A percentile compares a stretch with the other conserved stretches of the same genome.
Conservation (phyloP, 2,329 filamentous ascomycete species). For the Aspergillus transmontanensis region DNA sequence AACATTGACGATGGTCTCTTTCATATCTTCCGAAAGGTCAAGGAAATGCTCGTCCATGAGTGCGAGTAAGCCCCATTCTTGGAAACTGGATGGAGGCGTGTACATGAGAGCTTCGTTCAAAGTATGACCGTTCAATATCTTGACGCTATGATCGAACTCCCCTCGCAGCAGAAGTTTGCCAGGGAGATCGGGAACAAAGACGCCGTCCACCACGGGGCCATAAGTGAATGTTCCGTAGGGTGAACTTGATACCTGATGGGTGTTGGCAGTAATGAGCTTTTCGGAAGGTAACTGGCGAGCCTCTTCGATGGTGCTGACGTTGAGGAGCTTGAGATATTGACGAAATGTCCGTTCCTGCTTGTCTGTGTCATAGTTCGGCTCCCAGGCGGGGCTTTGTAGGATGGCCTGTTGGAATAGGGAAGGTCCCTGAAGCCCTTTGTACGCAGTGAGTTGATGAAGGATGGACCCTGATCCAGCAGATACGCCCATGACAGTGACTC, state of each 20-base stretch:
- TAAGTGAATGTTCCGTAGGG: slow-evolving; percentile 49
- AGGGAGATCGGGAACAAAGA: slow-evolving; percentile 52
- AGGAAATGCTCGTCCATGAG: slow-evolving; percentile 20
- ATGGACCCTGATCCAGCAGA: slow-evolving; percentile 58
- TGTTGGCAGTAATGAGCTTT: slow-evolving; percentile 48
- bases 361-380: slow-evolving; percentile 33
- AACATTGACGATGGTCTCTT: slow-evolving; percentile 48
- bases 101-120: slow-evolving; percentile 47
- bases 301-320: slow-evolving; percentile 49
- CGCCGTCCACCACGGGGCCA: slow-evolving; percentile 53
- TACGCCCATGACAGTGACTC: slow-evolving; percentile 49
- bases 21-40: slow-evolving; percentile 23
- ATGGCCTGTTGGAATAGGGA: slow-evolving; percentile 44
- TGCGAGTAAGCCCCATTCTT: slow-evolving; percentile 12
- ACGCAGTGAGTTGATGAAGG: slow-evolving; percentile 59
- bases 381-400: slow-evolving; percentile 46
- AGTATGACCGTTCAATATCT: slow-evolving; percentile 51
- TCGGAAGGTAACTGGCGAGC: slow-evolving; percentile 45
- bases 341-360: slow-evolving; percentile 44
- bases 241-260: slow-evolving; percentile 41
- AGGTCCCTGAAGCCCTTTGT: slow-evolving; percentile 46
- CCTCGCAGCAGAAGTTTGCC: slow-evolving; percentile 43
- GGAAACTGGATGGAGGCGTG: slow-evolving; percentile 36
- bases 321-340: slow-evolving; percentile 44
- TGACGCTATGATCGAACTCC: slow-evolving; percentile 42